Conservation (phyloP, 805 yeast species). For the Wickerhamomyces chambardii region DNA sequence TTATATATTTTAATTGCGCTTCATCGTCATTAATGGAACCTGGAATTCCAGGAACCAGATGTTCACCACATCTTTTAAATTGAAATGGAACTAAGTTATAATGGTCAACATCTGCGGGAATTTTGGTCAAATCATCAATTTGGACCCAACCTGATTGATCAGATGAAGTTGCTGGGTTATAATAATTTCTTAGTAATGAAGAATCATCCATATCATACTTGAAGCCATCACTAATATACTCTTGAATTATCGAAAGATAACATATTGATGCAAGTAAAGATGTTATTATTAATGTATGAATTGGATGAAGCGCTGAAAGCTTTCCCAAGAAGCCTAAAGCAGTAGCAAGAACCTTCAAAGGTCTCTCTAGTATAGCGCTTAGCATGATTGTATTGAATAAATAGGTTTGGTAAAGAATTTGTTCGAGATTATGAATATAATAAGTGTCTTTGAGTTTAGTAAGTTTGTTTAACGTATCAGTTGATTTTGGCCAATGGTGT, state of each 20-base stretch:
- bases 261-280: slow-evolving; percentile 72
- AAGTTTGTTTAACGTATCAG: too few relatives aligned
- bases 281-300: slow-evolving; percentile 70
- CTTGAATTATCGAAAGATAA: slow-evolving; percentile 67
- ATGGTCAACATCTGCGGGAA: slow-evolving; percentile 30
- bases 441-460: too few relatives aligned
- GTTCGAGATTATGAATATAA: too few relatives aligned
- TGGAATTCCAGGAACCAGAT: slow-evolving; percentile 31
- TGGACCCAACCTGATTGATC: slow-evolving; percentile 36
- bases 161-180: slow-evolving; percentile 23
- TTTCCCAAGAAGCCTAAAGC: slow-evolving; percentile 37
- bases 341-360: slow-evolving; percentile 21
- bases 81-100: slow-evolving; percentile 45
- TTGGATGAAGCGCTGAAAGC: slow-evolving; percentile 72
- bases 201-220: slow-evolving; percentile 19
- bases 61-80: slow-evolving; percentile 37
- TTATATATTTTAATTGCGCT: slow-evolving; percentile 32
- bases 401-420: too few relatives aligned
- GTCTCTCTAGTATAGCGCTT: slow-evolving; percentile 14
- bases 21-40: slow-evolving; percentile 29
- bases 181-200: slow-evolving; percentile 20
- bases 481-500: too few relatives aligned
- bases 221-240: slow-evolving; percentile 35
- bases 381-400: too few relatives aligned
- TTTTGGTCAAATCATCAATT: slow-evolving; percentile 30